phyloP scores from a whole-genome alignment of 1,284 basidiomycete species.

The Ustilago tritici region DNA sequence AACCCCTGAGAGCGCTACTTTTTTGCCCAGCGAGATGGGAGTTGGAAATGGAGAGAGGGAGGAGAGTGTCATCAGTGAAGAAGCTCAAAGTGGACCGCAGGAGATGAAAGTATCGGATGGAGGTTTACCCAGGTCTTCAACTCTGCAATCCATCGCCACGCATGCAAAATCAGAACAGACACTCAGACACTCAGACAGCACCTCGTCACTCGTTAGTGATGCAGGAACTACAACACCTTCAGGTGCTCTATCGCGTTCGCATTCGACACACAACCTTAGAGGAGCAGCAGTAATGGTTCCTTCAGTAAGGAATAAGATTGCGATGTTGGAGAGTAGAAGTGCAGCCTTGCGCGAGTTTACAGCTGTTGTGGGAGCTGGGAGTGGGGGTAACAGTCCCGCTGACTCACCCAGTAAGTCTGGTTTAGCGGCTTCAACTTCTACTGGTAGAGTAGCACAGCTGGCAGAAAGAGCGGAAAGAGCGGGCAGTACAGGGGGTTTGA shows the following conservation, averaged over 20 bases:
- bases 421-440: neutral
- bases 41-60: neutral
- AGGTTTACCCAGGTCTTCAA: conserved; percentile 30
- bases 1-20: conserved; percentile 19
- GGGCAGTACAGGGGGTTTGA: conserved; percentile 1
- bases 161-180: neutral
- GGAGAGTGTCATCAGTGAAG: conserved; percentile 9
- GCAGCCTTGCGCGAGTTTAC: conserved; percentile 54
- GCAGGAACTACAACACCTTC: conserved; percentile 1
- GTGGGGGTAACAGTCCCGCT: conserved; percentile 15
- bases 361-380: neutral
- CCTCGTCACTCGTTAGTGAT: conserved; percentile 25
- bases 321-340: conserved; percentile 55
- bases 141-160: conserved; percentile 19
- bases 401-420: conserved; percentile 5
- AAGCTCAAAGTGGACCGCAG: neutral
- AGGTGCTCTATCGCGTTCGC: conserved; percentile 29
- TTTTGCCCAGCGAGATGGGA: neutral
- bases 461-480: conserved; percentile 21
- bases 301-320: conserved; percentile 65
- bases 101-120: neutral
- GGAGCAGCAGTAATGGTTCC: conserved; percentile 55
- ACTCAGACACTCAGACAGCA: conserved; percentile 51
- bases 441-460: conserved; percentile 22
- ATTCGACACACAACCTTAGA: conserved; percentile 51